Percentiles rank a stretch among this genome's conserved stretches.
Conservation (phyloP, 2,329 filamentous ascomycete species). For the Diaporthe australafricana region DNA sequence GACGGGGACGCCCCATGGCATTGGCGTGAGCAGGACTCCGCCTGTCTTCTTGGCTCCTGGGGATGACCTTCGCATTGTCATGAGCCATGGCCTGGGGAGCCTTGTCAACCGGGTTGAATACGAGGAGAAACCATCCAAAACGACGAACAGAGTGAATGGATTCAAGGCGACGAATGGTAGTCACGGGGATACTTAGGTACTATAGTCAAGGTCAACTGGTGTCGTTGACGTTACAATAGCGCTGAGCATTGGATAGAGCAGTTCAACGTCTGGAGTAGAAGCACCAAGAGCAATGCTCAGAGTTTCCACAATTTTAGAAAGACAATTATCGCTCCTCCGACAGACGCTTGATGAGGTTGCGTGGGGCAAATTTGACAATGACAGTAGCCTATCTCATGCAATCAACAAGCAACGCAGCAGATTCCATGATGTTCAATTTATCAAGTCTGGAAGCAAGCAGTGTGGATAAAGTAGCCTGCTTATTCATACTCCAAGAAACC, state of each 20-base stretch:
- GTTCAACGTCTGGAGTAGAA: neutral
- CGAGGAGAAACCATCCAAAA: neutral
- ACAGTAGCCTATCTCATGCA: too few relatives aligned
- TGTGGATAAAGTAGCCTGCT: too few relatives aligned
- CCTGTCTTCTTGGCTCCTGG: constrained; percentile 51
- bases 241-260: neutral
- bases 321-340: too few relatives aligned
- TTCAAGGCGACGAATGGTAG: neutral
- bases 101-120: constrained; percentile 28
- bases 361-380: too few relatives aligned
- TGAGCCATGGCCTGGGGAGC: constrained; percentile 35
- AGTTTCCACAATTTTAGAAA: too few relatives aligned
- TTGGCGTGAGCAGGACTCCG: constrained; percentile 54
- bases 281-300: too few relatives aligned
- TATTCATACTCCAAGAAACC: too few relatives aligned
- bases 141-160: neutral
- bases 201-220: neutral
- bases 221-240: neutral
- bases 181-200: neutral
- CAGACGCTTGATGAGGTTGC: too few relatives aligned
- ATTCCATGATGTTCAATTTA: too few relatives aligned
- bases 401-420: too few relatives aligned
- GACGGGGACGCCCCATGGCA: constrained; percentile 52
- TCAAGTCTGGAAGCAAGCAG: too few relatives aligned
- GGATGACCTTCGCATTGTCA: constrained; percentile 44